Percentiles rank a stretch among this genome's conserved stretches.
Conservation (phyloP, 2,329 filamentous ascomycete species). For the Trichophyton schoenleinii region DNA sequence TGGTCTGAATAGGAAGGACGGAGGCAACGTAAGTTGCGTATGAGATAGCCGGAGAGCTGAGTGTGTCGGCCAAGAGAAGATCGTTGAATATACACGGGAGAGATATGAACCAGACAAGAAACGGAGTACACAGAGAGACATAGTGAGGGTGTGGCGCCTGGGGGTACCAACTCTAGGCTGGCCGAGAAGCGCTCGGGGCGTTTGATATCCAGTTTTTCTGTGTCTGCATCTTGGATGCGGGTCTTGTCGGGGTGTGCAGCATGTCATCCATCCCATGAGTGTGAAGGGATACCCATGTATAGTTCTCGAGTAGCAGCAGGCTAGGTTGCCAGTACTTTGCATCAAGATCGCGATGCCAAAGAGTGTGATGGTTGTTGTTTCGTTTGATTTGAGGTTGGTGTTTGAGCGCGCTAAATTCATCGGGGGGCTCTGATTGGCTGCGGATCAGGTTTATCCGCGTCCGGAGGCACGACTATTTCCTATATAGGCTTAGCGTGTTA, state of each 20-base stretch:
- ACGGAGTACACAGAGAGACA: not conserved
- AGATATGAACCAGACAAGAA: not conserved
- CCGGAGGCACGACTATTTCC: not conserved
- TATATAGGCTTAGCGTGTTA: not conserved
- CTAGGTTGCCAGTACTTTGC: not conserved
- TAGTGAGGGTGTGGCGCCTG: not conserved
- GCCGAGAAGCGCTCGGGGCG: slow-evolving; percentile 1
- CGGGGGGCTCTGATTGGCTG: not conserved
- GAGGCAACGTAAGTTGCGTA: not conserved
- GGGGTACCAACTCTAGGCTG: not conserved
- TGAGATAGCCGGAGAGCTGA: not conserved
- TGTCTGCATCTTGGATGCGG: not conserved
- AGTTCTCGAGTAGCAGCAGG: not conserved
- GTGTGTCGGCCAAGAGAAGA: not conserved
- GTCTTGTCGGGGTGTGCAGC: not conserved
- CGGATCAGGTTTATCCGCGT: not conserved
- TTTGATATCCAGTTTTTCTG: slow-evolving; percentile 2
- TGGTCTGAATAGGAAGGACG: slow-evolving; percentile 1
- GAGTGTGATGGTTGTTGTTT: not conserved
- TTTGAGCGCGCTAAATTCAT: not conserved
- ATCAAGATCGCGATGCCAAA: slow-evolving; percentile 2
- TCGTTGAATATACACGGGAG: not conserved
- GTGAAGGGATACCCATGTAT: slow-evolving; percentile 6
- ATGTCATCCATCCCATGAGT: slow-evolving; percentile 1
- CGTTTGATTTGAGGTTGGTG: slow-evolving; percentile 2